These are phyloP conservation scores for Austropuccinia psidii DNA, from an alignment of 1,284 basidiomycete genomes.

Conservation along the genomic window DNA sequence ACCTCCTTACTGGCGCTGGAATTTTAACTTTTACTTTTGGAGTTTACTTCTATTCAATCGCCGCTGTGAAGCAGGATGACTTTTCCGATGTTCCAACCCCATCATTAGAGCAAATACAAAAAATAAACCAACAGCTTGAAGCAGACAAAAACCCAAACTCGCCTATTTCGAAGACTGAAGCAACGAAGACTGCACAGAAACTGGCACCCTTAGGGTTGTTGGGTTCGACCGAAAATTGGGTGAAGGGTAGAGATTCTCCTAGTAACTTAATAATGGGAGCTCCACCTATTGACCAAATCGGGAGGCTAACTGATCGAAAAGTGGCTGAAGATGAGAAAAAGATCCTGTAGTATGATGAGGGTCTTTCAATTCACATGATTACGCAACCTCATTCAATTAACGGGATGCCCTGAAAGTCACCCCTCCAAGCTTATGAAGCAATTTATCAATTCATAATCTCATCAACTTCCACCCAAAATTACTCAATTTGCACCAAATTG, in stretches of 20 bases:
- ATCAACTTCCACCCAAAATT: too few species aligned
- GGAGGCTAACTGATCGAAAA: background rate
- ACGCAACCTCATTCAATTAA: too few species aligned
- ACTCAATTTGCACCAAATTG: too few species aligned
- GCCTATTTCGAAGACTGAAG: too few species aligned
- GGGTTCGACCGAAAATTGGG: background rate
- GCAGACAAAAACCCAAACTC: too few species aligned
- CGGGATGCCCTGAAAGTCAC: too few species aligned
- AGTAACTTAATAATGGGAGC: background rate
- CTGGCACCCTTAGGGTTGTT: conserved; percentile 2
- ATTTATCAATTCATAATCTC: too few species aligned
- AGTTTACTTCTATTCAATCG: conserved; percentile 24
- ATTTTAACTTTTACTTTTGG: conserved; percentile 23
- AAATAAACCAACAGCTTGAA: background rate
- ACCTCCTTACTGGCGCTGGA: conserved; percentile 13
- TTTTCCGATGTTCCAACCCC: conserved; percentile 29
- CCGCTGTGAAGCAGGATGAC: conserved; percentile 29
- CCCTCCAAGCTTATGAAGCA: too few species aligned
- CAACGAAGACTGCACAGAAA: background rate
- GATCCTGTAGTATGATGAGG: too few species aligned
- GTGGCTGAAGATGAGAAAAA: background rate
- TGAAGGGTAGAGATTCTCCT: background rate
- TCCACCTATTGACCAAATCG: conserved; percentile 13
- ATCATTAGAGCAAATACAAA: conserved; percentile 9
- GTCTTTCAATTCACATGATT: too few species aligned